Conservation (phyloP, 139 green algal genomes). For the Chlamydomonas incerta region DNA sequence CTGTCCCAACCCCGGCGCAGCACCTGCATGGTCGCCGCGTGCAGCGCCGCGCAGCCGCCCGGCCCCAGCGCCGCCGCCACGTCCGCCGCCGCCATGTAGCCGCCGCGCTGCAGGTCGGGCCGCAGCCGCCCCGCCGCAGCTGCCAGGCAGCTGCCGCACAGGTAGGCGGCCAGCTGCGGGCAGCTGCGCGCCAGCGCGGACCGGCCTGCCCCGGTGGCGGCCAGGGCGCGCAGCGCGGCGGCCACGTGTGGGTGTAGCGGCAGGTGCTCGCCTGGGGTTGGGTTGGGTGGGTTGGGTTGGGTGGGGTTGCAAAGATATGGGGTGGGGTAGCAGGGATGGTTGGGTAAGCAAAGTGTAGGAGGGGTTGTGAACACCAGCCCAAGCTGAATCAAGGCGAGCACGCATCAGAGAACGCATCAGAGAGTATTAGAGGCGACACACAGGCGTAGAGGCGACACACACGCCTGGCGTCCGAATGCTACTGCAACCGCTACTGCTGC, state of each 20-base stretch:
- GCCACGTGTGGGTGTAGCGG: constrained; percentile 21
- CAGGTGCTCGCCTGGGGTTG: neutral
- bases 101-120: neutral
- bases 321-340: too few species aligned
- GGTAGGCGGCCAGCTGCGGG: neutral
- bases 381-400: too few species aligned
- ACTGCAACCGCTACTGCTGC: too few species aligned
- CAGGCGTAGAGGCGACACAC: too few species aligned
- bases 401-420: too few species aligned
- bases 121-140: neutral
- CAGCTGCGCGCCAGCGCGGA: neutral
- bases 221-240: neutral
- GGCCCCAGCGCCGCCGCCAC: constrained; percentile 7
- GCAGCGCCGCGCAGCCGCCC: neutral
- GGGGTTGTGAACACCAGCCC: too few species aligned
- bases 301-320: too few species aligned
- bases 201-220: neutral
- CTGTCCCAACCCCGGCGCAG: neutral
- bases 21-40: constrained; percentile 32
- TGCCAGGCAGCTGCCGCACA: neutral
- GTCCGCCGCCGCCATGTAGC: constrained; percentile 3
- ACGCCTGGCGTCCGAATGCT: too few species aligned
- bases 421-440: too few species aligned
- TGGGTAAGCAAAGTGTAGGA: too few species aligned
- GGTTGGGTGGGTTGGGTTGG: too few species aligned